A percentile compares a stretch with the other conserved stretches of the same genome.
Conservation (phyloP, 306 rosid genomes). For the Notholithocarpus densiflorus region DNA sequence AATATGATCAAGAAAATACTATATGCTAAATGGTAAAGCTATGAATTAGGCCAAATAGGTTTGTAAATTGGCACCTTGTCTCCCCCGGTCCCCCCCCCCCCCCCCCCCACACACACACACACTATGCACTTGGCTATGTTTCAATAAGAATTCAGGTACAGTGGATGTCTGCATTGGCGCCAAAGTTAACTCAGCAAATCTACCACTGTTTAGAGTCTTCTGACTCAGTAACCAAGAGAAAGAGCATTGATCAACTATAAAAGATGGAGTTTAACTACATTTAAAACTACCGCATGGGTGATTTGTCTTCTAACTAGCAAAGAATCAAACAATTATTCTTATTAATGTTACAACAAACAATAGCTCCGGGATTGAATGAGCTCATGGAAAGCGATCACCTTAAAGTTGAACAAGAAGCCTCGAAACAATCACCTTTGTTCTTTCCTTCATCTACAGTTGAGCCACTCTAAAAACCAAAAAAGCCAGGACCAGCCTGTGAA, state of each 20-base stretch:
- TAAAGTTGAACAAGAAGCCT: neutral
- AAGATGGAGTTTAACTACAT: neutral
- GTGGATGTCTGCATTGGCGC: too few species aligned
- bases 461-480: conserved; percentile 47
- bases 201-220: too few species aligned
- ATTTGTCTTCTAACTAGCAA: conserved; percentile 18
- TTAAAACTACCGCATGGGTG: neutral
- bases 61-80: too few species aligned
- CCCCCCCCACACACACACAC: too few species aligned
- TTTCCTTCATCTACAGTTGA: neutral
- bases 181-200: too few species aligned
- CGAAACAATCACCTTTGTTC: too few species aligned
- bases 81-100: too few species aligned
- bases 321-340: conserved; percentile 1
- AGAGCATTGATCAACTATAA: neutral
- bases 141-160: too few species aligned
- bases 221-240: neutral
- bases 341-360: neutral
- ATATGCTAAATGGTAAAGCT: too few species aligned
- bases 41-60: too few species aligned
- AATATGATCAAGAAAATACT: too few species aligned
- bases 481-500: conserved; percentile 73
- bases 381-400: conserved; percentile 7
- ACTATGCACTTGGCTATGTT: too few species aligned
- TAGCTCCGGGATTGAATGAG: neutral